Evolutionary conservation across 805 yeast genomes (phyloP), one percentile per base, ranked within the genome.

Genomic region (Lipomyces yamanashiensis): DNA sequence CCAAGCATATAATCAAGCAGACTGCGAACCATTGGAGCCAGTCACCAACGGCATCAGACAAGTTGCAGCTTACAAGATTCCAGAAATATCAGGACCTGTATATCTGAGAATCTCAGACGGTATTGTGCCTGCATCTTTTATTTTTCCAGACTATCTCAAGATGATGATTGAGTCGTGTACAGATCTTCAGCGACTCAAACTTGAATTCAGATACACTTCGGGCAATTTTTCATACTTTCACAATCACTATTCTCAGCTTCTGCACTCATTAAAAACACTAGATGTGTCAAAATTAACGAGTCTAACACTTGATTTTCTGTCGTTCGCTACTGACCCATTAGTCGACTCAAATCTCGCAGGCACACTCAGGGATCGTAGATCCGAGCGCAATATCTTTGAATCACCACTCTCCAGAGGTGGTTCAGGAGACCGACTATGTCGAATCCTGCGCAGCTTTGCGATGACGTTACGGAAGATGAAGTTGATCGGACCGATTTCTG

Each of bases 401-500:
- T 23, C 61, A 40, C 56, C 56, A 15, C 13, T 43, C 9, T 37
- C n/a, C 13, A 23, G 33, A 36, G 61, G 57, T 23, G 61, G 52
- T 12, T 23, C 17, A 17, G 61, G 61, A 13, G 61, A 58, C 52
- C 45, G 61, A n/a, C 9, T 58, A 49, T 34, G 34, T 13, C 47
- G 51, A 28, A 28, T 44, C n/a, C n/a, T 51, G 2, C 34, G 61
- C 15, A 9, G 23, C 15, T 34, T 58, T 7, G 36, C 34, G 17
- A 33, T 15, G 45, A 17, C 21, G 21, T 33, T 58, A 34, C 41
- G 51, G 28, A 15, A 10, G 37, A 50, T 58, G 49, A 48, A 33
- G 45, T 58, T 21, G 50, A 17, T 40, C 15, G 61, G 61, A 4
- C 61, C 61, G 8, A 51, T 58, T 13, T 41, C 61, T 15, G 51